These are phyloP conservation scores for Brassica carinata DNA, from an alignment of 345 rosid genomes.

Conservation along the genomic window DNA sequence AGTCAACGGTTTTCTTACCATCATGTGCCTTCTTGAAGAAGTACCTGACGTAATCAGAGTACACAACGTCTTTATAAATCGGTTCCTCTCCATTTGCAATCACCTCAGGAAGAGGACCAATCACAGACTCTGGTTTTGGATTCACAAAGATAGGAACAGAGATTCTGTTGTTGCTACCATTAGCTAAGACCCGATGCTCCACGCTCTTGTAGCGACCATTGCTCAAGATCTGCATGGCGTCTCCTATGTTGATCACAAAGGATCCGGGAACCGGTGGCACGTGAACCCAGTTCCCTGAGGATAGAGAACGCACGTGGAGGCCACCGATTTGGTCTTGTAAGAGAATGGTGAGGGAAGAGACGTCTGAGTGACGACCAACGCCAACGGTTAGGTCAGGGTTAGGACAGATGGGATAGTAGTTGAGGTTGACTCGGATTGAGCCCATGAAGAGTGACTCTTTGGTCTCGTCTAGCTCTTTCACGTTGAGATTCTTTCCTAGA, in stretches of 20 bases:
- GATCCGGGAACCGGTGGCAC: slow-evolving; percentile 43
- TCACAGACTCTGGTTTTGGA: slow-evolving; percentile 39
- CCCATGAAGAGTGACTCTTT: slow-evolving; percentile 46
- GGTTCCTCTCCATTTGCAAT: slow-evolving; percentile 38
- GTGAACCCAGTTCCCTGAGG: slow-evolving; percentile 42
- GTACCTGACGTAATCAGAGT: slow-evolving; percentile 42
- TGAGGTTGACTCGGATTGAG: slow-evolving; percentile 43
- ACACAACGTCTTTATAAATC: slow-evolving; percentile 36
- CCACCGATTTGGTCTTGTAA: slow-evolving; percentile 53
- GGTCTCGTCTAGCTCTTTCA: slow-evolving; percentile 42
- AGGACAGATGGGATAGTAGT: slow-evolving; percentile 51
- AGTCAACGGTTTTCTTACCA: slow-evolving; percentile 45
- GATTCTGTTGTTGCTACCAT: slow-evolving; percentile 40
- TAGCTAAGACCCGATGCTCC: slow-evolving; percentile 46
- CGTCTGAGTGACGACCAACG: slow-evolving; percentile 47
- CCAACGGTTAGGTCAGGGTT: slow-evolving; percentile 53
- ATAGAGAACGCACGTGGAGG: slow-evolving; percentile 44
- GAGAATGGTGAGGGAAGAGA: slow-evolving; percentile 45
- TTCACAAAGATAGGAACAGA: slow-evolving; percentile 45
- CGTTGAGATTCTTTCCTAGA: slow-evolving; percentile 46
- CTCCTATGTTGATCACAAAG: slow-evolving; percentile 46
- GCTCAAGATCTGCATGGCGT: slow-evolving; percentile 47
- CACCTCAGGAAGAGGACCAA: slow-evolving; percentile 42
- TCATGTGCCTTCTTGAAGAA: slow-evolving; percentile 48
- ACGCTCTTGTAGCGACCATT: slow-evolving; percentile 44